Evolutionary conservation across 1,284 basidiomycete species (phyloP), one percentile per base, ranked within the genome.

Genomic region (Tausonia pullulans): DNA sequence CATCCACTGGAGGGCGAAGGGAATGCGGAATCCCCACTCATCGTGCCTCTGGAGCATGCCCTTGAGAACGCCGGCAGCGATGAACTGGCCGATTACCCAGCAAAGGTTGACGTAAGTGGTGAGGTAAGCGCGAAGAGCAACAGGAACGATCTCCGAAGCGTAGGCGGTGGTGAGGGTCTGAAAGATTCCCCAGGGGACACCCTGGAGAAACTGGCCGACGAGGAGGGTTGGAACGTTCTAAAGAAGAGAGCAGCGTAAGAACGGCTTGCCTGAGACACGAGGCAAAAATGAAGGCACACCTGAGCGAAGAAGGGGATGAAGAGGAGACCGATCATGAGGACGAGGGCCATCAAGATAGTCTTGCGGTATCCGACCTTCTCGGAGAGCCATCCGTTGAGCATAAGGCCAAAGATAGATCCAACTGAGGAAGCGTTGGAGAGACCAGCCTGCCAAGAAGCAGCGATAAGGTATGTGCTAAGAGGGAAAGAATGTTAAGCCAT

Each of bases 401-500:
- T 70, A 13, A 79, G 72, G 61, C 78, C 79, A 48, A 79, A 72
- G 67, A 80, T 77, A 65, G 75, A 70, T 44, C 77, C 77, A 59
- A 70, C 70, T 50, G 27, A 44, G 10, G 63, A 69, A 11, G 63
- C 71, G 68, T 78, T 78, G 13, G 71, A 72, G 39, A 79, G 71
- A 53, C 78, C 79, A 8, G 77, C 71, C 67, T 80, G 78, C 79
- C 79, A 81, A 39, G 73, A 67, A 0, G 80, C 77, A 0, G 78
- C 71, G 14, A 81, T 71, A 61, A 77, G 72, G 67, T 77, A 80
- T 11, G 71, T 70, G 71, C 73, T 63, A 72, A 72, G 27, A 70
- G 68, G 70, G 44, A 16, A 68, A 52, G 64, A 73, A 72, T 43
- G 69, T 68, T 5, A 67, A 63, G 45, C 72, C 70, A n/a, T 69